phyloP scores from a whole-genome alignment of 139 green algal species.

The Prasinococcaceae sp. region DNA sequence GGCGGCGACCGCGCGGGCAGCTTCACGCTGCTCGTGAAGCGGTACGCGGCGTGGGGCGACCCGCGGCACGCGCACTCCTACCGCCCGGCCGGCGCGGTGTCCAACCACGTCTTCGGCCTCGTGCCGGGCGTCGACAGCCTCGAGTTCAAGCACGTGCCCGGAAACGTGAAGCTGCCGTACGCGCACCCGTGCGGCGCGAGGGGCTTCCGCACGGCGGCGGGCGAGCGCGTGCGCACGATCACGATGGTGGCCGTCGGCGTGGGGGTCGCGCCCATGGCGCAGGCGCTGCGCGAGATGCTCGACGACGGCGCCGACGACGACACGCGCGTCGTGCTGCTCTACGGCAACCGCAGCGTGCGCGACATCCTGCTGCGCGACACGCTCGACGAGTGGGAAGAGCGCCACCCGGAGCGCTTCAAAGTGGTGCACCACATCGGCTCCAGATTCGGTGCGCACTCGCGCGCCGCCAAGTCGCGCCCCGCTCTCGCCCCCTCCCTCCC shows the following conservation, averaged over 20 bases:
- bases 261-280: not conserved
- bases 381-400: not conserved
- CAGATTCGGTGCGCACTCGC: too few species aligned
- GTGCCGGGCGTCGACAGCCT: not conserved
- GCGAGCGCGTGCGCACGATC: not conserved
- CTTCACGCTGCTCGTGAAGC: not conserved
- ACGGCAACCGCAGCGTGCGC: not conserved
- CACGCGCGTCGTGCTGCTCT: not conserved
- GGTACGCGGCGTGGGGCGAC: not conserved
- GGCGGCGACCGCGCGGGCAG: not conserved
- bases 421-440: not conserved
- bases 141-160: not conserved
- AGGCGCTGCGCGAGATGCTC: not conserved
- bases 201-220: too few species aligned
- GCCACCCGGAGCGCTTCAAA: not conserved
- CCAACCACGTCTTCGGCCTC: conserved; percentile 2
- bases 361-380: conserved; percentile 1
- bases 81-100: not conserved
- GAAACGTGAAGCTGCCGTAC: conserved; percentile 1
- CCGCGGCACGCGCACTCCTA: not conserved
- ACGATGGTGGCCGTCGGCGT: not conserved
- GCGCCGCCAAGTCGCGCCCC: too few species aligned
- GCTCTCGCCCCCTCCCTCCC: too few species aligned
- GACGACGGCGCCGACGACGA: not conserved
- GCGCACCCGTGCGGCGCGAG: not conserved